Base-by-base conservation (phyloP, 2,329 filamentous ascomycete species). In the Pseudogymnoascus destructans region DNA sequence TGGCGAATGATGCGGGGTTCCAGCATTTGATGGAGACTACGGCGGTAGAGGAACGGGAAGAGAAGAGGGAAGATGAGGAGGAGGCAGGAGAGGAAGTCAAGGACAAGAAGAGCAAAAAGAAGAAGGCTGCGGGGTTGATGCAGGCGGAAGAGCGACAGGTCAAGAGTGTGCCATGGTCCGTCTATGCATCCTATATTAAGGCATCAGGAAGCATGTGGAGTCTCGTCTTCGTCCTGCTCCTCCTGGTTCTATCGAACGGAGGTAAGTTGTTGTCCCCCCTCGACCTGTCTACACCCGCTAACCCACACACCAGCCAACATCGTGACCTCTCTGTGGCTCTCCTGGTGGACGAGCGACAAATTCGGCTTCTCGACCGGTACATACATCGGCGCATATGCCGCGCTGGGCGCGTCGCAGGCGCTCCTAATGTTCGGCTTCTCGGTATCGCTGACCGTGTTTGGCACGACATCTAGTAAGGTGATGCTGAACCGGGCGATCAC, bases 341-440 rank as follows among this genome's bases (percentile, higher is more conserved):
- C 90, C 0, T 97, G 84, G 74, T 97, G 92, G 92, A 95, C 89
- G 0, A 88, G 87, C 0, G 73, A 89, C 69, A 85, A 86, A 67
- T 95, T 86, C 64, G 74, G 77, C 6, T 80, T 86, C 60, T 76
- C 79, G 0, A 80, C 75, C 10, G 88, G 85, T 1, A 72, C 77
- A 25, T 95, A 95, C 67, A 88, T 89, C 64, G 84, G 83, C 61
- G 73, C 80, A 10, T 85, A 85, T 58, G 87, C 87, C 3, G 86
- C 75, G 0, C 79, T 96, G 0, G 90, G 87, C 60, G 79, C 77
- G 0, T 64, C 75, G 0, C 89, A 95, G 66, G 87, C 86, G 0
- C 19, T 89, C 0, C 72, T 93, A 10, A 83, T 89, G 76, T 97
- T 95, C 69, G 61, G 76, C 33, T 97, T 95, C 72, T 87, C 91